phyloP scores from a whole-genome alignment of 306 rosid genomes.

The Leucaena leucocephala region DNA sequence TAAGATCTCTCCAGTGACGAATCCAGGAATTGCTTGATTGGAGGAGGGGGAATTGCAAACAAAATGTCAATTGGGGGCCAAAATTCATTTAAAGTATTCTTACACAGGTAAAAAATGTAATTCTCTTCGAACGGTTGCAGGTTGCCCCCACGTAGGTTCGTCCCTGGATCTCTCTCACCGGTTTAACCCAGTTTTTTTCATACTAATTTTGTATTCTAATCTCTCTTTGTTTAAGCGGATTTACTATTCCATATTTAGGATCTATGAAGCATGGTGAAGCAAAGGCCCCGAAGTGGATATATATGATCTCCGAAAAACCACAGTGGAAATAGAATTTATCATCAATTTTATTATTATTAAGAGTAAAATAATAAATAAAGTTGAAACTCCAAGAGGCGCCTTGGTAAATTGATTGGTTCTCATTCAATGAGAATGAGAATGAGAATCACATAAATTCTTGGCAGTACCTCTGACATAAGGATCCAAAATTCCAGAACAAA shows the following conservation, averaged over 20 bases:
- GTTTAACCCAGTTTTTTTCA: constrained; percentile 12
- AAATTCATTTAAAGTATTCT: background rate
- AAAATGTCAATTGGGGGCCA: too few species aligned
- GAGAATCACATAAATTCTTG: constrained; percentile 39
- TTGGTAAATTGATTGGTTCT: constrained; percentile 39
- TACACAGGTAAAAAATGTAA: background rate
- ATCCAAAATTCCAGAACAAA: constrained; percentile 15
- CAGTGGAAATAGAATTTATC: background rate
- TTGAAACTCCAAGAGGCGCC: background rate
- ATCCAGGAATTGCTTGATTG: background rate
- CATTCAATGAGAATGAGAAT: too few species aligned
- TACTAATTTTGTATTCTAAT: constrained; percentile 2
- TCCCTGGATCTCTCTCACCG: too few species aligned
- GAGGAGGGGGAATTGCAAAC: background rate
- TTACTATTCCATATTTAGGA: background rate
- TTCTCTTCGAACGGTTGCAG: too few species aligned
- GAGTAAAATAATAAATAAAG: background rate
- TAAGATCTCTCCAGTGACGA: background rate
- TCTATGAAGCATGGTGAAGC: background rate
- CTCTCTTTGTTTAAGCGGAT: constrained; percentile 22
- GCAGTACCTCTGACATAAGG: background rate
- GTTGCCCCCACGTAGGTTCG: too few species aligned
- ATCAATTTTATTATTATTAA: background rate
- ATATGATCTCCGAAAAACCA: background rate
- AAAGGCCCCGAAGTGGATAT: background rate